A percentile compares a stretch with the other conserved stretches of the same genome.
Conservation (phyloP, 306 rosid species). For the Gillenia trifoliata region DNA sequence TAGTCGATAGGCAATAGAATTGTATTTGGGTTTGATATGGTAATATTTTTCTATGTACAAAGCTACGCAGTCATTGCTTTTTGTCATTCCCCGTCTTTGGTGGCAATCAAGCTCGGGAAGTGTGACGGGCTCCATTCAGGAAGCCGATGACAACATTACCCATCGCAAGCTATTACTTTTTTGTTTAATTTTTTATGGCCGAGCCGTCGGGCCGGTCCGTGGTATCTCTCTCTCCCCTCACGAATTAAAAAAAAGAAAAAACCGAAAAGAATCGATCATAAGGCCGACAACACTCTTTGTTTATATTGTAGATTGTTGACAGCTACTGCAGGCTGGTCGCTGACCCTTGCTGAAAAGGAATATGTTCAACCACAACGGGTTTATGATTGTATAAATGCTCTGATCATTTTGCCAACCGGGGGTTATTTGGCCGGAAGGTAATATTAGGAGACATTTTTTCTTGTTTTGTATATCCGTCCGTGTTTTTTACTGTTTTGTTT, state of each 20-base stretch:
- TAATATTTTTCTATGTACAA: slow-evolving; percentile 29
- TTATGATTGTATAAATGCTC: slow-evolving; percentile 77
- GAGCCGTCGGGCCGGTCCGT: neutral
- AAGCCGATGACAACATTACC: slow-evolving; percentile 62
- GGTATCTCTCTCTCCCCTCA: neutral
- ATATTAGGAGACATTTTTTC: too few species aligned
- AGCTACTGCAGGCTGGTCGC: slow-evolving; percentile 69
- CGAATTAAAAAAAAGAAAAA: too few species aligned
- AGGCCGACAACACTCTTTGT: slow-evolving; percentile 22
- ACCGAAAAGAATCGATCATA: neutral
- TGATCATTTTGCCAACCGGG: slow-evolving; percentile 63
- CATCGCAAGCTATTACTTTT: slow-evolving; percentile 45
- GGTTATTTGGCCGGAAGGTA: slow-evolving; percentile 67
- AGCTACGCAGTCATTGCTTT: slow-evolving; percentile 82
- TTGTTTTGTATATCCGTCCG: too few species aligned
- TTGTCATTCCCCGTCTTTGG: slow-evolving; percentile 90
- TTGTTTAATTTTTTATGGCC: neutral
- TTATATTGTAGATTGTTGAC: slow-evolving; percentile 66
- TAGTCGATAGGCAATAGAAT: too few species aligned
- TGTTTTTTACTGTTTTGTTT: too few species aligned
- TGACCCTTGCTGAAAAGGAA: slow-evolving; percentile 63
- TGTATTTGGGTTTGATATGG: too few species aligned
- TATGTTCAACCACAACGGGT: slow-evolving; percentile 98
- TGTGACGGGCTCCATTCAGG: slow-evolving; percentile 77
- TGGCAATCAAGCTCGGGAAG: slow-evolving; percentile 90